A percentile compares a stretch with the other conserved stretches of the same genome.
These are phyloP conservation scores for Globisporangium carolinianum DNA, from an alignment of 352 stramenopile genomes.

Conservation along the genomic window DNA sequence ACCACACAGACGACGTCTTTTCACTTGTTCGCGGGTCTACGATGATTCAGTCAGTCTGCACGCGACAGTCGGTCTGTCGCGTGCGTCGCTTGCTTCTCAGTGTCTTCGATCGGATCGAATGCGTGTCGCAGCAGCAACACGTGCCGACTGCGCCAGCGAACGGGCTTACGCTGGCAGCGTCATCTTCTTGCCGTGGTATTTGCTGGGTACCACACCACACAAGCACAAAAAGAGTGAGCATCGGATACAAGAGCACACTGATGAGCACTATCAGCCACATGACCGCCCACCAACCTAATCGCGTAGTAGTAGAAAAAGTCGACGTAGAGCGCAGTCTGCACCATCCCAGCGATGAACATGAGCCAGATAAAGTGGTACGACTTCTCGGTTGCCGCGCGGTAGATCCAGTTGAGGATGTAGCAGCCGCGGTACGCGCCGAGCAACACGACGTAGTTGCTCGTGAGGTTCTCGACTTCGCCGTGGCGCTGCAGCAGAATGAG, in stretches of 20 bases:
- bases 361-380: slow-evolving; percentile 98
- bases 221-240: too few species aligned
- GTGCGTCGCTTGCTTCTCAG: too few species aligned
- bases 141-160: too few species aligned
- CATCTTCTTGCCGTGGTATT: slow-evolving; percentile 90
- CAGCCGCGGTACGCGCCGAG: slow-evolving; percentile 96
- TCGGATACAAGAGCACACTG: not conserved
- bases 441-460: slow-evolving; percentile 99
- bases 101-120: too few species aligned
- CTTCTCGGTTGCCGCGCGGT: slow-evolving; percentile 92
- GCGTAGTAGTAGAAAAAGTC: slow-evolving; percentile 99
- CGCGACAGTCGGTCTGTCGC: too few species aligned
- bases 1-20: too few species aligned
- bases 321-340: slow-evolving; percentile 98
- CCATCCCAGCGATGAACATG: slow-evolving; percentile 97
- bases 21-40: too few species aligned
- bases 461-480: slow-evolving; percentile 98
- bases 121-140: too few species aligned
- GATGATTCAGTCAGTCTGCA: too few species aligned
- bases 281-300: slow-evolving; percentile 50
- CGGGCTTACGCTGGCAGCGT: slow-evolving; percentile 64
- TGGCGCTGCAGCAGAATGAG: slow-evolving; percentile 98
- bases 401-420: slow-evolving; percentile 99
- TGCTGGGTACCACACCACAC: slow-evolving; percentile 25
- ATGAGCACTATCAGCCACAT: slow-evolving; percentile 1